Conservation (phyloP, 208 protist genomes). For the Novymonas esmeraldas region DNA sequence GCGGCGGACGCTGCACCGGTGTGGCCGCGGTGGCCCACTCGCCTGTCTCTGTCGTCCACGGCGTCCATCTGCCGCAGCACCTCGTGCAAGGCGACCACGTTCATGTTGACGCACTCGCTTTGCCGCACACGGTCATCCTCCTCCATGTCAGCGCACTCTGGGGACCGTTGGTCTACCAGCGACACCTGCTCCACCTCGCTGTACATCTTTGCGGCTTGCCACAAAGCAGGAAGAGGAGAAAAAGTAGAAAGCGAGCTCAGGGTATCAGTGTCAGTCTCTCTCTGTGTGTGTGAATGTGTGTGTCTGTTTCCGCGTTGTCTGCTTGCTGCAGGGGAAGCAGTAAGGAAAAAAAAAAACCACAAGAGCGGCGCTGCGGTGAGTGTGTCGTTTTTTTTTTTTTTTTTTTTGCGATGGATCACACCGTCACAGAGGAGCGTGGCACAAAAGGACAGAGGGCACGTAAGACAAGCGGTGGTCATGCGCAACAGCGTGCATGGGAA, state of each 20-base stretch:
- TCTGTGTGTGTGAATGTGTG: background rate
- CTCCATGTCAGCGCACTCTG: slow-evolving; percentile 49
- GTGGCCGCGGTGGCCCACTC: background rate
- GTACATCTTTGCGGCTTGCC: background rate
- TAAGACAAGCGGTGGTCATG: too few species aligned
- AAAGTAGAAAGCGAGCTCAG: slow-evolving; percentile 17
- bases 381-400: too few species aligned
- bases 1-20: background rate
- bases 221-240: slow-evolving; percentile 5
- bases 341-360: too few species aligned
- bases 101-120: slow-evolving; percentile 71
- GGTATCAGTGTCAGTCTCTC: background rate
- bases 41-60: background rate
- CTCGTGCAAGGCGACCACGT: slow-evolving; percentile 37
- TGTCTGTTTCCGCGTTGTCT: background rate
- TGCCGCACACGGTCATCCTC: slow-evolving; percentile 52
- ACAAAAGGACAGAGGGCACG: too few species aligned
- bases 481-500: too few species aligned
- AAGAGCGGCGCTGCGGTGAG: too few species aligned
- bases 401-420: too few species aligned
- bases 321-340: too few species aligned
- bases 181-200: slow-evolving; percentile 26
- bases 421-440: too few species aligned
- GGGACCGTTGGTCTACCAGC: slow-evolving; percentile 32
- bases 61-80: slow-evolving; percentile 19